Base-by-base conservation (phyloP, 1,284 basidiomycete species). In the Anthracocystis walkeri region DNA sequence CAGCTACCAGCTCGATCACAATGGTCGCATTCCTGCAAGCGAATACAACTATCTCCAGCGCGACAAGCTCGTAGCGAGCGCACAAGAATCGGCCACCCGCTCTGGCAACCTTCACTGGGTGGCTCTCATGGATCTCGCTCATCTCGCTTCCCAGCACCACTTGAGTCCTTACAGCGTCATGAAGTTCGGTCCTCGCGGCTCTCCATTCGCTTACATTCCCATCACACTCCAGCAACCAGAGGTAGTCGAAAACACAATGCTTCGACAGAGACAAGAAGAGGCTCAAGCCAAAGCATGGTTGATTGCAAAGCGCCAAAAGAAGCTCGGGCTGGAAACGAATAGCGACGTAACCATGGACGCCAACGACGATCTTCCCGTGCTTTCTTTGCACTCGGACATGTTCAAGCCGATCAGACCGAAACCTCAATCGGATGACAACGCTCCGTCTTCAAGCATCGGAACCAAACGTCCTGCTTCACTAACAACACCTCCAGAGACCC, bases 121-220 rank as follows among this genome's bases (percentile, higher is more conserved):
- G 18, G 66, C 67, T n/a, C 65, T 84, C 25, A 72, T 83, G 61
- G 71, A 84, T 20, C 68, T 79, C 29, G 74, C 78, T 3, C 75
- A 72, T 29, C 65, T 84, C 2, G 80, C 82, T 1, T 82, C 81
- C n/a, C 82, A 84, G 58, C 81, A 84, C 53, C 82, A 84, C 52
- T 57, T 83, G 53, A 80, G 79, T 27, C 64, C 74, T 4, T 84
- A 84, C 62, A 76, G 72, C 45, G 48, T 67, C 49, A 66, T 83
- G 61, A 84, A 84, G 55, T 83, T 79, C 27, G 82, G 82, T 10
- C 56, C 59, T 2, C 53, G 57, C 21, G 80, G 82, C 12, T 81
- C 81, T 7, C 82, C 81, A 11, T 84, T 79, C 51, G 78, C 81
- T 3, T 84, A 84, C 67, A 65, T 84, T 20, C 82, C 82, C 8